phyloP scores from a whole-genome alignment of 345 rosid species.

The Noccaea bulbosa region DNA sequence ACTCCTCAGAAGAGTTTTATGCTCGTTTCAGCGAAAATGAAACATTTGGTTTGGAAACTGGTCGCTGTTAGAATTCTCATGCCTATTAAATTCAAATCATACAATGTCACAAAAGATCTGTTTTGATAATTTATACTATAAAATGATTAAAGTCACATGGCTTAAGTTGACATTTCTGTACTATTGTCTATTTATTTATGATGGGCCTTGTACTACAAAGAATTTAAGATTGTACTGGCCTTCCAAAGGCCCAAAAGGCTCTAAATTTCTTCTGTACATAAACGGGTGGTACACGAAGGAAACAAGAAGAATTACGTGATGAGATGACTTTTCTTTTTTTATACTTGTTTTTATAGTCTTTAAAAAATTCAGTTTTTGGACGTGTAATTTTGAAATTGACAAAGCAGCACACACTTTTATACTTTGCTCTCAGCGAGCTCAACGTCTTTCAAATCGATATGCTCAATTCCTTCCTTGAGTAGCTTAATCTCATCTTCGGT shows the following conservation, averaged over 20 bases:
- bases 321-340: background rate
- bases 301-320: background rate
- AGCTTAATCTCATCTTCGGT: constrained; percentile 82
- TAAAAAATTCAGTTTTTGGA: constrained; percentile 1
- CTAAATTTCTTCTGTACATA: background rate
- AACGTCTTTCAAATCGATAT: constrained; percentile 57
- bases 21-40: constrained; percentile 3
- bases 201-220: constrained; percentile 22
- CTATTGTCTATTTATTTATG: background rate
- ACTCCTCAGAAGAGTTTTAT: background rate
- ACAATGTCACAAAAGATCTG: constrained; percentile 7
- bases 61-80: background rate
- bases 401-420: constrained; percentile 30
- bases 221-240: background rate
- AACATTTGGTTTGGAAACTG: constrained; percentile 4
- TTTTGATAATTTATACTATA: background rate
- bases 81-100: background rate
- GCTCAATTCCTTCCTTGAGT: constrained; percentile 66
- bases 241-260: constrained; percentile 20
- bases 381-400: constrained; percentile 21
- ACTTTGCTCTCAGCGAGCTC: constrained; percentile 70
- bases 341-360: background rate
- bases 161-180: constrained; percentile 24
- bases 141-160: constrained; percentile 31
- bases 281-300: constrained; percentile 1